phyloP scores from a whole-genome alignment of 257 asterid species.

The Paulownia fortunei region DNA sequence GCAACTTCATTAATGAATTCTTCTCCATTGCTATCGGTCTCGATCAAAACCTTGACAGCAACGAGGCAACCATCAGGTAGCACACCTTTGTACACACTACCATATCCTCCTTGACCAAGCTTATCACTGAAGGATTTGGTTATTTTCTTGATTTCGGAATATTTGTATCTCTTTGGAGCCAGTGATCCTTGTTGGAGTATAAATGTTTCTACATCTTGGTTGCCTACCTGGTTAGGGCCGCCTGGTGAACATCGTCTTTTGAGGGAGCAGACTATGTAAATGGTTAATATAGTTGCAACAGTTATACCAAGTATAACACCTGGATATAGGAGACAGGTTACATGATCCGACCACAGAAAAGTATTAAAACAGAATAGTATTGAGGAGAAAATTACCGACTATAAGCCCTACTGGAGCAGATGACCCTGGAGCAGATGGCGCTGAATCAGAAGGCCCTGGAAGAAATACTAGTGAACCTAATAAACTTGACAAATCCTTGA shows the following conservation, averaged over 20 bases:
- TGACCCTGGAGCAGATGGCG: too few relatives aligned
- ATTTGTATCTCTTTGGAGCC: conserved; percentile 41
- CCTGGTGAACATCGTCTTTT: not conserved
- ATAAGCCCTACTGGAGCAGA: too few relatives aligned
- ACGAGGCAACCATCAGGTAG: not conserved
- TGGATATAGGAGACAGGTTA: not conserved
- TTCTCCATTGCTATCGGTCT: conserved; percentile 23
- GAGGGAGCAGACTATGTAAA: not conserved
- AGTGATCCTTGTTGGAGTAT: conserved; percentile 29
- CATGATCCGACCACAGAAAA: not conserved
- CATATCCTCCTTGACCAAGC: conserved; percentile 48
- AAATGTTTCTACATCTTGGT: conserved; percentile 30
- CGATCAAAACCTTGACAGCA: conserved; percentile 11
- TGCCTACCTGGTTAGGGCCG: not conserved
- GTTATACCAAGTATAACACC: not conserved
- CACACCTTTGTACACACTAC: not conserved
- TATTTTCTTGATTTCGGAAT: conserved; percentile 43
- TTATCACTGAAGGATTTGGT: conserved; percentile 41
- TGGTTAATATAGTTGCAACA: not conserved
- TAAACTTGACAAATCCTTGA: too few relatives aligned
- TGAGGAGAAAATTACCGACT: too few relatives aligned
- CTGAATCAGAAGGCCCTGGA: too few relatives aligned
- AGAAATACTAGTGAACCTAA: too few relatives aligned
- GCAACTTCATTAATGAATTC: too few relatives aligned
- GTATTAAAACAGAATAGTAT: not conserved